Conservation (phyloP, 352 stramenopile genomes). For the Pythium biforme region DNA sequence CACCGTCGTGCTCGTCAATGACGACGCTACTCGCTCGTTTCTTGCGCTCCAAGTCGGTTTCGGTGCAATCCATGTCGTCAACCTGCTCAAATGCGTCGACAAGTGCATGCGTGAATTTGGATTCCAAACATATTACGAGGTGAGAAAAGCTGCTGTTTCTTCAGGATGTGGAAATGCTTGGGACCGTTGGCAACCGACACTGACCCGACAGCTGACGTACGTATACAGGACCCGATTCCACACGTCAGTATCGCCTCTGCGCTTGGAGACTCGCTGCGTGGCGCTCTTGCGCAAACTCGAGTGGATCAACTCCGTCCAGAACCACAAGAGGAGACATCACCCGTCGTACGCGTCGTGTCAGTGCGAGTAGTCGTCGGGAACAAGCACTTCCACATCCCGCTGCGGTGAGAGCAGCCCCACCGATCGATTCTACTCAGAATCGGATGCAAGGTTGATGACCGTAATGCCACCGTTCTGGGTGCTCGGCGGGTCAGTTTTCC, state of each 20-base stretch:
- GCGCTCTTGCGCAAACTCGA: conserved; percentile 40
- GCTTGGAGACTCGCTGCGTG: conserved; percentile 43
- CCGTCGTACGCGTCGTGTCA: conserved; percentile 25
- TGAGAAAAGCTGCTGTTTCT: conserved; percentile 18
- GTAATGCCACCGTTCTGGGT: conserved; percentile 5
- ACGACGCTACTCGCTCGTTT: conserved; percentile 76
- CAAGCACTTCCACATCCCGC: conserved; percentile 76
- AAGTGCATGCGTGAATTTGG: conserved; percentile 54
- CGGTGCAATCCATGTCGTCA: conserved; percentile 35
- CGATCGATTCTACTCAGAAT: conserved; percentile 11
- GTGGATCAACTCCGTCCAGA: conserved; percentile 24
- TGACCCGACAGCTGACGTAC: conserved; percentile 1
- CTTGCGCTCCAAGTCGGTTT: conserved; percentile 48
- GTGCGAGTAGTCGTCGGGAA: conserved; percentile 79
- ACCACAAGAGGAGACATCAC: conserved; percentile 13
- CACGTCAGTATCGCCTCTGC: conserved; percentile 81
- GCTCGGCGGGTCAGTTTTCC: background rate
- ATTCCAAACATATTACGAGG: conserved; percentile 63
- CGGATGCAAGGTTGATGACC: conserved; percentile 26
- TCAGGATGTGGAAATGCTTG: conserved; percentile 35
- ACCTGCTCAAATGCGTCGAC: conserved; percentile 57
- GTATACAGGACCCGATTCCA: conserved; percentile 62
- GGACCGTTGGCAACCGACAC: conserved; percentile 32
- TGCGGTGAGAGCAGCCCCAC: conserved; percentile 32
- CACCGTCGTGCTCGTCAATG: conserved; percentile 59